A percentile compares a stretch with the other conserved stretches of the same genome.
phyloP scores from a whole-genome alignment of 2,329 filamentous ascomycete species.

The Hypocrella siamensis region DNA sequence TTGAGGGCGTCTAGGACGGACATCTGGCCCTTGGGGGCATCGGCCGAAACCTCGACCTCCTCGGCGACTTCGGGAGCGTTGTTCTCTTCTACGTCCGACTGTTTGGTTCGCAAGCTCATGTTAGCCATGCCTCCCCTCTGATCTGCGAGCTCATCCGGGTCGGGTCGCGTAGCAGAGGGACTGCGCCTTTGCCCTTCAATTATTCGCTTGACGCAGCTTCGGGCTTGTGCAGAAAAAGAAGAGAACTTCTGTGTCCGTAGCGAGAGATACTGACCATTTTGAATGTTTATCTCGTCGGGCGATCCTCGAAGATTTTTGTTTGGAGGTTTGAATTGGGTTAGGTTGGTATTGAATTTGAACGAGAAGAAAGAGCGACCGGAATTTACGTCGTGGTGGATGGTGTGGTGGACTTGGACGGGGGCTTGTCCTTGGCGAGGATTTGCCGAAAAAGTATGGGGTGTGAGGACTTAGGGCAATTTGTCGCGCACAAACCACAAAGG shows the following conservation, averaged over 20 bases:
- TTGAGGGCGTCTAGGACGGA: constrained; percentile 96
- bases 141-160: no score
- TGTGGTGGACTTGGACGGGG: constrained; percentile 15
- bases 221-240: no score
- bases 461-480: constrained; percentile 26
- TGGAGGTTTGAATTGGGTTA: constrained; percentile 9
- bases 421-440: constrained; percentile 15
- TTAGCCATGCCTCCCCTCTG: constrained; percentile 3
- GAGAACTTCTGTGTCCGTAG: background rate
- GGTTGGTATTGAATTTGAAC: no score
- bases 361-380: constrained; percentile 9
- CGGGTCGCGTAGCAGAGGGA: no score
- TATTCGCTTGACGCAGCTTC: no score
- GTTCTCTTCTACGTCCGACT: constrained; percentile 99
- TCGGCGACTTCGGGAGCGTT: constrained; percentile 66
- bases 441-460: constrained; percentile 19
- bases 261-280: constrained; percentile 40
- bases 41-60: constrained; percentile 93
- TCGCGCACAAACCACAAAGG: constrained; percentile 25
- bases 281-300: constrained; percentile 40
- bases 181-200: no score
- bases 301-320: constrained; percentile 49
- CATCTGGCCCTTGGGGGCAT: constrained; percentile 89
- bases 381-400: constrained; percentile 14
- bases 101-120: constrained; percentile 22